Percentiles rank a stretch among this genome's conserved stretches.
Conservation (phyloP, 1,284 basidiomycete species). For the Tilletiopsis washingtonensis region DNA sequence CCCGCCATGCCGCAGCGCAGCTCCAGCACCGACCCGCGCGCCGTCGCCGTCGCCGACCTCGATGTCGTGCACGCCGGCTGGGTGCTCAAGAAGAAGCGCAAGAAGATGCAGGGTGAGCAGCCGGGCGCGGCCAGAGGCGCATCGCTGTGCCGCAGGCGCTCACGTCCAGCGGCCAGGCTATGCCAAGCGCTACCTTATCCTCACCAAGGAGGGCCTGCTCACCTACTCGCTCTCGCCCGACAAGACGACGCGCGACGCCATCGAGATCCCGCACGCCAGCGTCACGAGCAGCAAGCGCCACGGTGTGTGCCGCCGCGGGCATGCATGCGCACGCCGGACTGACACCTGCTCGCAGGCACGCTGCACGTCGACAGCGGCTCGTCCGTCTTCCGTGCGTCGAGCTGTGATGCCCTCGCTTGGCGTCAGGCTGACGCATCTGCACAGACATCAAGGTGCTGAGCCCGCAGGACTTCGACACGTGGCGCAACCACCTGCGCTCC, state of each 20-base stretch:
- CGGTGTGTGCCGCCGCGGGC: conserved; percentile 13
- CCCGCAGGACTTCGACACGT: conserved; percentile 36
- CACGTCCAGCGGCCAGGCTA: conserved; percentile 19
- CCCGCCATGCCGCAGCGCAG: too few species aligned
- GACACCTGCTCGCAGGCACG: conserved; percentile 16
- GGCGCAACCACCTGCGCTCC: conserved; percentile 33
- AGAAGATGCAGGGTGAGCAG: conserved; percentile 43
- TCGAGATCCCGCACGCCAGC: conserved; percentile 43
- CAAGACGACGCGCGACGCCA: conserved; percentile 35
- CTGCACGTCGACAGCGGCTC: conserved; percentile 44
- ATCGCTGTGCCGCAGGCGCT: not conserved
- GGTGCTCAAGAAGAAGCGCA: conserved; percentile 47
- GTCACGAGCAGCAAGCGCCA: conserved; percentile 41
- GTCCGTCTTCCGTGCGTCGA: conserved; percentile 34
- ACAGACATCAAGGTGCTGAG: conserved; percentile 40
- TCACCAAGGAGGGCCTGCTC: conserved; percentile 38
- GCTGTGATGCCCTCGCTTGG: too few species aligned
- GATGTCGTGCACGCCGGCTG: conserved; percentile 39
- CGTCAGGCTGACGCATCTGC: too few species aligned
- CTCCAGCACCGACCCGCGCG: too few species aligned
- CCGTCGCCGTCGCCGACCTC: conserved; percentile 19
- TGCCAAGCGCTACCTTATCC: conserved; percentile 43
- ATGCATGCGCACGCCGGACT: not conserved
- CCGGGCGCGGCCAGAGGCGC: not conserved
- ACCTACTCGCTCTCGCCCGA: conserved; percentile 38